Evolutionary conservation across 352 stramenopile genomes (phyloP).

Genomic region (Phytophthora megakarya): DNA sequence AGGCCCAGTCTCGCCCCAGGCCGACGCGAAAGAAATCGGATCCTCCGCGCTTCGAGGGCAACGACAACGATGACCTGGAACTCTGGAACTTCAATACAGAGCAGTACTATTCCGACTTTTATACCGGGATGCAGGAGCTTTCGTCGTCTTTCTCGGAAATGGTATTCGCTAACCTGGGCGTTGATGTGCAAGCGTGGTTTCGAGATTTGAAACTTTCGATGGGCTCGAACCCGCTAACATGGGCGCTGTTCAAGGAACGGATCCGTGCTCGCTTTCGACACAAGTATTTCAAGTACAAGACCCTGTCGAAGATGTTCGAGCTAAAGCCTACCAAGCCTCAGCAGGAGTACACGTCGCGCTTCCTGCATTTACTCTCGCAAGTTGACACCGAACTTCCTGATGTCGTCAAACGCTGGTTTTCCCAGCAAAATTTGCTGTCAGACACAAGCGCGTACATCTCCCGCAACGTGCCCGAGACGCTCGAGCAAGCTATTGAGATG

Average conservation of each 20-base stretch:
- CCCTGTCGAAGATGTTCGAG: slow-evolving; percentile 8
- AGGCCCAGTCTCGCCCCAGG: too few species aligned
- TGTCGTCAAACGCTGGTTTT: slow-evolving; percentile 7
- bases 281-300: slow-evolving; percentile 17
- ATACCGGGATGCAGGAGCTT: too few species aligned
- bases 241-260: slow-evolving; percentile 7
- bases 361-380: slow-evolving; percentile 9
- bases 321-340: slow-evolving; percentile 5
- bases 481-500: slow-evolving; percentile 4
- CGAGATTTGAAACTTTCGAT: slow-evolving; percentile 11
- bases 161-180: slow-evolving; percentile 10
- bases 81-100: slow-evolving; percentile 17
- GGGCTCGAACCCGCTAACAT: slow-evolving; percentile 12
- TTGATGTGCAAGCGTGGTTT: slow-evolving; percentile 15
- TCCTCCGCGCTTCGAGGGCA: slow-evolving; percentile 15
- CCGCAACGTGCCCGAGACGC: slow-evolving; percentile 9
- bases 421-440: slow-evolving; percentile 5
- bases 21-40: slow-evolving; percentile 1
- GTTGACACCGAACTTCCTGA: slow-evolving; percentile 1
- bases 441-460: slow-evolving; percentile 13
- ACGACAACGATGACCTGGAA: slow-evolving; percentile 5
- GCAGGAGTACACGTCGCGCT: slow-evolving; percentile 12
- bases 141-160: not conserved
- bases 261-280: not conserved
- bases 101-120: slow-evolving; percentile 7